phyloP scores from a whole-genome alignment of 805 yeast genomes.

The Lachancea meyersii region DNA sequence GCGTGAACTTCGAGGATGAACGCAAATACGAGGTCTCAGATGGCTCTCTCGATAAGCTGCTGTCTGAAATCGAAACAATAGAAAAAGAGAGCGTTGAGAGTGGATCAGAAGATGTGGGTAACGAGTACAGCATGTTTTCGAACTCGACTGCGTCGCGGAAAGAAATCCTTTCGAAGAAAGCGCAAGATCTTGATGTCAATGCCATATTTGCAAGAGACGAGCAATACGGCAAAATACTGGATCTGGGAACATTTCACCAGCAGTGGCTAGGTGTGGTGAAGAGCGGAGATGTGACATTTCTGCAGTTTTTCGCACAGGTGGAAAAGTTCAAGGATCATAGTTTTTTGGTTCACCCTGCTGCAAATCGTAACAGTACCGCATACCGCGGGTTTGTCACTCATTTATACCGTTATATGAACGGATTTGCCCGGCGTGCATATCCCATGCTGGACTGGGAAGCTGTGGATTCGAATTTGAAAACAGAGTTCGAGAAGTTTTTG shows the following conservation, averaged over 20 bases:
- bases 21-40: conserved; percentile 36
- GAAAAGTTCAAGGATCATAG: conserved; percentile 34
- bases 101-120: conserved; percentile 28
- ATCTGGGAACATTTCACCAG: conserved; percentile 47
- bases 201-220: conserved; percentile 54
- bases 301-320: conserved; percentile 45
- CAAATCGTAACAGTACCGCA: conserved; percentile 27
- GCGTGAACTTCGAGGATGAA: conserved; percentile 4
- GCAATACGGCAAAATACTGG: conserved; percentile 56
- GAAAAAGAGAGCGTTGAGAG: conserved; percentile 8
- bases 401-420: conserved; percentile 44
- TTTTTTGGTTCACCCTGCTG: conserved; percentile 23
- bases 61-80: conserved; percentile 10
- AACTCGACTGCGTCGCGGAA: conserved; percentile 10
- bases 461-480: conserved; percentile 9
- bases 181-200: conserved; percentile 44
- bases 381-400: conserved; percentile 43
- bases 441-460: conserved; percentile 43
- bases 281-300: conserved; percentile 37
- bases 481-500: conserved; percentile 18
- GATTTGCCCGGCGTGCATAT: conserved; percentile 42
- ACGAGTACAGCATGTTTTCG: conserved; percentile 28
- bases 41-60: conserved; percentile 29
- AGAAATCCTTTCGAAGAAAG: conserved; percentile 43
- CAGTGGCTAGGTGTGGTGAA: conserved; percentile 44